Evolutionary conservation across 2,329 filamentous ascomycete species (phyloP).

Genomic region (Elsinoe arachidis): DNA sequence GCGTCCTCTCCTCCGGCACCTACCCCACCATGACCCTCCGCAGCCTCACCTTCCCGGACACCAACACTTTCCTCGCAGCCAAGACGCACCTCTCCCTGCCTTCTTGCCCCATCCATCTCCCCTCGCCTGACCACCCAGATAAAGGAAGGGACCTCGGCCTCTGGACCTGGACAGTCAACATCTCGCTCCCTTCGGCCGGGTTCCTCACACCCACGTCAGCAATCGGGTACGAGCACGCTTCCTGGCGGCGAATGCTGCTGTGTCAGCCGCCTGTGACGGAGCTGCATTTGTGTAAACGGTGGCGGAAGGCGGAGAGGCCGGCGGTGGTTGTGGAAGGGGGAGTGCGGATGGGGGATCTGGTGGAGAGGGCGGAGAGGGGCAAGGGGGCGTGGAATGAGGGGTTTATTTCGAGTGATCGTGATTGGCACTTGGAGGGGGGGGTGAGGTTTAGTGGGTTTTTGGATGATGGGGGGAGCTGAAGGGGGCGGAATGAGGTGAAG

Average conservation of each 20-base stretch:
- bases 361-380: slow-evolving; percentile 20
- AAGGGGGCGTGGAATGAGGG: slow-evolving; percentile 24
- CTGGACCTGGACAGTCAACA: slow-evolving; percentile 29
- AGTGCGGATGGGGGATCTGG: slow-evolving; percentile 28
- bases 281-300: slow-evolving; percentile 25
- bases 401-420: slow-evolving; percentile 25
- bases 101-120: neutral
- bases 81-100: neutral
- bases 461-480: neutral
- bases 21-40: slow-evolving; percentile 28
- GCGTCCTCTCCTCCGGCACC: slow-evolving; percentile 24
- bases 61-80: neutral
- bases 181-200: slow-evolving; percentile 24
- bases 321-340: slow-evolving; percentile 23
- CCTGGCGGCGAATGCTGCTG: slow-evolving; percentile 29
- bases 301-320: slow-evolving; percentile 21
- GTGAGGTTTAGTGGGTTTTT: slow-evolving; percentile 20
- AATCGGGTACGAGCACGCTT: slow-evolving; percentile 24
- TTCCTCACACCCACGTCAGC: slow-evolving; percentile 16
- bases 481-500: neutral
- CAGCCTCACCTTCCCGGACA: neutral
- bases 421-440: slow-evolving; percentile 31
- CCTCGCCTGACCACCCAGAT: neutral
- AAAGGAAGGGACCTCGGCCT: slow-evolving; percentile 16
- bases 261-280: slow-evolving; percentile 27